Evolutionary conservation across 768 basidiomycete genomes (phyloP), one percentile per base, ranked within the genome.

Genomic region (Mycena galopus): DNA sequence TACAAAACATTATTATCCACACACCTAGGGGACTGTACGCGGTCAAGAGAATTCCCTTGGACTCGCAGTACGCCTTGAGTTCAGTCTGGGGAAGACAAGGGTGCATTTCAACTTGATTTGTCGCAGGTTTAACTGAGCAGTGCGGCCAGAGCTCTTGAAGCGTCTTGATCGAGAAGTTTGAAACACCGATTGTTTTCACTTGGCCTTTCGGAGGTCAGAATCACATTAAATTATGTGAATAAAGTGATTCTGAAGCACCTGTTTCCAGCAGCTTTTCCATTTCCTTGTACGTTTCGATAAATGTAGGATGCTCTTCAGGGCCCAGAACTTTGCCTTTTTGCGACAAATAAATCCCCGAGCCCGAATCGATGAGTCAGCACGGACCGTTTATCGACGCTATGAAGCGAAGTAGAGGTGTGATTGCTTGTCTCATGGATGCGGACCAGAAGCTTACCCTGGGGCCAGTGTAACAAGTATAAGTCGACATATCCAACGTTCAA

Each of bases 101-200:
- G 76, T 92, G 91, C 17, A 87, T 70, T 80, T 87, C 86, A 27
- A 88, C 86, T 77, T 91, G 89, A 78, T 93, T 91, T 17, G 85
- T 83, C 7, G 85, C 88, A 4, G 90, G 89, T 11, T 86, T 75
- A 60, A 90, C 75, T 25, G 80, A 86, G 71, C 84, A 86, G 25
- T 85, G 82, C 42, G 85, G 80, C 33, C 88, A 78, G 9, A 91
- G 82, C 42, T 82, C 63, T 5, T 64, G 75, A 16, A 83, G 76
- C 2, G 82, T 86, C 76, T 86, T 86, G 67, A 88, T 82, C 14
- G 86, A 87, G 75, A 89, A 89, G 78, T 91, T 91, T 42, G 88
- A 88, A n/a, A 92, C 88, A 11, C 90, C 90, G 66, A 88, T 86
- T 4, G 79, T 77, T 74, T 83, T 86, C 29, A 85, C 85, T 79